phyloP scores from a whole-genome alignment of 768 basidiomycete species.

The Chalciporus piperatus region DNA sequence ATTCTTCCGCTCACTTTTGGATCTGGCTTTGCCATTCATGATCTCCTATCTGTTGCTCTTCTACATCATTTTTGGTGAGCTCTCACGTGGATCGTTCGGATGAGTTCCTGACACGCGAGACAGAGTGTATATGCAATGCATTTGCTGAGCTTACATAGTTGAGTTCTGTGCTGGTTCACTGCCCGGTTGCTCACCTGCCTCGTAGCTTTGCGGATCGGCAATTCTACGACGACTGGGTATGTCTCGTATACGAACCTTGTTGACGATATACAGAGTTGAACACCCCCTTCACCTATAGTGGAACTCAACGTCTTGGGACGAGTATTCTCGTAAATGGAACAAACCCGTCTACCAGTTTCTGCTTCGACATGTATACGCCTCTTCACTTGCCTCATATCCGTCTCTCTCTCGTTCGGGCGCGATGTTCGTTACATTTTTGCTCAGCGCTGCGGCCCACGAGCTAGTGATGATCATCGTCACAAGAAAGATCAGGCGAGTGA shows the following conservation, averaged over 20 bases:
- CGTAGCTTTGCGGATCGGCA: conserved; percentile 91
- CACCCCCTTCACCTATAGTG: conserved; percentile 46
- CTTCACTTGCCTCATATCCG: conserved; percentile 70
- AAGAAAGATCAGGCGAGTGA: conserved; percentile 76
- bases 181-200: conserved; percentile 2
- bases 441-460: conserved; percentile 90
- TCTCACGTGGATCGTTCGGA: background rate
- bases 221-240: conserved; percentile 96
- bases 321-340: conserved; percentile 98
- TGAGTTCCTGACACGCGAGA: conserved; percentile 2
- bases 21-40: conserved; percentile 92
- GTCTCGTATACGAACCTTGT: background rate
- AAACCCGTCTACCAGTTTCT: conserved; percentile 94
- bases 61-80: conserved; percentile 77
- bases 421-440: conserved; percentile 88
- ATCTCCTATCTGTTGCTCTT: conserved; percentile 85
- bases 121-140: conserved; percentile 94
- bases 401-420: conserved; percentile 75
- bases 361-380: conserved; percentile 92
- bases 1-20: conserved; percentile 72
- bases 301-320: conserved; percentile 97
- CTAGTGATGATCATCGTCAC: conserved; percentile 96
- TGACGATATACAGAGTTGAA: background rate
- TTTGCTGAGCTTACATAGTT: conserved; percentile 92
- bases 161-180: conserved; percentile 23